Base-by-base conservation (phyloP, 805 yeast genomes). In the Wickerhamiella shivajii region DNA sequence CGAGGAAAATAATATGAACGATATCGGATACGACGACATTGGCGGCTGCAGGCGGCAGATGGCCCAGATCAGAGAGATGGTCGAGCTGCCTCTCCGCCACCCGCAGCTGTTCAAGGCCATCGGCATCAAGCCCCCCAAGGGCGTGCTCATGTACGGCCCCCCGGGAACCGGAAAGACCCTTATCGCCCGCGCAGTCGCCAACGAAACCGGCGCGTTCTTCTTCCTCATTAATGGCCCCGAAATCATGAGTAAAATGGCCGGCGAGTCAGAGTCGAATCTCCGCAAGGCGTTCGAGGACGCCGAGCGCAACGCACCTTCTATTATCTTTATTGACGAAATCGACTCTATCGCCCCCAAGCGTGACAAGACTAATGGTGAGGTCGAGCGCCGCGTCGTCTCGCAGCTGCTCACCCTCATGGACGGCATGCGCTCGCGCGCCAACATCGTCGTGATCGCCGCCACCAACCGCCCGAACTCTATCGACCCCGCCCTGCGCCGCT, bases 161-260 rank as follows among this genome's bases (percentile, higher is more conserved):
- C 98, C 98, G 21, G 98, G 98, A 72, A 90, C 98, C 11, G 98
- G 98, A 79, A 90, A 90, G 63, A 90, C 98, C 20, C 67, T 90
- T 47, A 84, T 90, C 94, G 98, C 98, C 2, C 76, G 98, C 57
- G 98, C 98, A n/a, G 98, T 90, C 34, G 98, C 98, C 30, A 90
- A 90, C 51, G 98, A 90, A 61, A 90, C 98, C 16, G 98, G 98
- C 53, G 98, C 98, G 1, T 90, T 90, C 58, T 90, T 90, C 71
- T 90, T 90, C 59, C 70, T 90, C 50, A 90, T 90, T 59, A 90
- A 90, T 56, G 98, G 98, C 60, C 98, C 98, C 7, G 98, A 90
- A 62, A 93, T 90, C 53, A 90, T 90, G 98, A 85, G 97, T 36
- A 90, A 90, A 64, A 90, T 90, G 98, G 98, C 98, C 33, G 98